Percentiles rank a stretch among this genome's conserved stretches.
Evolutionary conservation across 768 basidiomycete species (phyloP).

Genomic region (Kwoniella mangroviensis): DNA sequence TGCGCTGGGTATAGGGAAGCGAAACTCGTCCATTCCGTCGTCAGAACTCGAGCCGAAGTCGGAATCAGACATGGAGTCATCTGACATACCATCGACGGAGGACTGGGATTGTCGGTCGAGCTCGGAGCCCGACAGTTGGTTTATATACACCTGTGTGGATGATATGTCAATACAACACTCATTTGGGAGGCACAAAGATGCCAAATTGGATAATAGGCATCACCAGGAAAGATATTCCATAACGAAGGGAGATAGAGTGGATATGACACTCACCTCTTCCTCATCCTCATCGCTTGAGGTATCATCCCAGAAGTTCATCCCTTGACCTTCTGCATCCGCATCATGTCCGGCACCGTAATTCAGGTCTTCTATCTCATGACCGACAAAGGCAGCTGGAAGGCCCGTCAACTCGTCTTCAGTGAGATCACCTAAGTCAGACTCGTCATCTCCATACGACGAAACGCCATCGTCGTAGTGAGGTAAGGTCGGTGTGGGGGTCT

Average conservation of each 20-base stretch:
- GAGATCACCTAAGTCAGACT: constrained; percentile 36
- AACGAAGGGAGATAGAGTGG: neutral
- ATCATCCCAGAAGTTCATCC: constrained; percentile 33
- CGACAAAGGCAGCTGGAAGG: constrained; percentile 44
- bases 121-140: constrained; percentile 50
- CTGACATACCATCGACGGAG: constrained; percentile 34
- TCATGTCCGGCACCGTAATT: constrained; percentile 47
- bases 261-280: constrained; percentile 40
- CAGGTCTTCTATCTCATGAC: constrained; percentile 53
- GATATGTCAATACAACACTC: constrained; percentile 15
- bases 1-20: constrained; percentile 38
- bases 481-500: constrained; percentile 19
- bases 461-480: constrained; percentile 25
- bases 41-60: constrained; percentile 29
- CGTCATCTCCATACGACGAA: constrained; percentile 48
- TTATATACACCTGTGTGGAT: constrained; percentile 38
- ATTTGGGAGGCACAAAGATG: too few species aligned
- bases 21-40: constrained; percentile 49
- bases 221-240: neutral
- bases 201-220: neutral
- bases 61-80: constrained; percentile 35
- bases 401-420: constrained; percentile 37
- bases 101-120: constrained; percentile 46
- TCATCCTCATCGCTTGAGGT: constrained; percentile 39
- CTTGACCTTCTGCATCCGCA: constrained; percentile 31